Evolutionary conservation across 148 eudicot genomes (phyloP), one percentile per base, ranked within the genome.

Genomic region (Rhododendron griersonianum): DNA sequence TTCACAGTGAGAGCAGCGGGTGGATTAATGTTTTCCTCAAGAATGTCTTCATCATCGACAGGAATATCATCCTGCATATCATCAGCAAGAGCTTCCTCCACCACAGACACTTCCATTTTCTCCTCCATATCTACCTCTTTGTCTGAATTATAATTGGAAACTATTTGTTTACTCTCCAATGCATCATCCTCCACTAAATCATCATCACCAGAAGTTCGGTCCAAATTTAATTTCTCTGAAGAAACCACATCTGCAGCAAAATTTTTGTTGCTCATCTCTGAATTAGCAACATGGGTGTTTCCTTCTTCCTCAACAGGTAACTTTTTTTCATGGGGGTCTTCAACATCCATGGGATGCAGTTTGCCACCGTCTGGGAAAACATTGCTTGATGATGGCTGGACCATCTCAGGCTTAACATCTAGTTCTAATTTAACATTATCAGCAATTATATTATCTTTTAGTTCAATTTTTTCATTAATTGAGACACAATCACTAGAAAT

Each of bases 391-490:
- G 95, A 91, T 92, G 94, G 92, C 90, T 90, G 93, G 91, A 91
- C 95, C 95, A 92, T 91, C 91, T 93, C 96, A 94, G 91, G 94
- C 92, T 90, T 96, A 94, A 91, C 94, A 90, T 96, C 99, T 90
- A 89, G 80, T 89, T 95, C 98, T 95, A 96, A 93, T 95, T 94
- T 90, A 89, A 97, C 93, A 97, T 95, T 91, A 91, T 94, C 95
- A 95, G 91, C 93, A 95, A 90, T 91, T 91, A 95, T 89, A 90
- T 95, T 91, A 92, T 95, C 96, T 90, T 93, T 93, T 88, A 93
- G 89, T 89, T 95, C 96, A 90, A 90, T 95, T 59, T 92, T 94
- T 93, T 95, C 96, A 92, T 84, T 92, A 92, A 91, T 86, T 87
- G 93, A 90, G 84, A 93, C 88, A 95, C 93, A 90, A 91, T 94